These are phyloP conservation scores for Nicotiana undulata DNA, from an alignment of 257 asterid species.

Conservation along the genomic window DNA sequence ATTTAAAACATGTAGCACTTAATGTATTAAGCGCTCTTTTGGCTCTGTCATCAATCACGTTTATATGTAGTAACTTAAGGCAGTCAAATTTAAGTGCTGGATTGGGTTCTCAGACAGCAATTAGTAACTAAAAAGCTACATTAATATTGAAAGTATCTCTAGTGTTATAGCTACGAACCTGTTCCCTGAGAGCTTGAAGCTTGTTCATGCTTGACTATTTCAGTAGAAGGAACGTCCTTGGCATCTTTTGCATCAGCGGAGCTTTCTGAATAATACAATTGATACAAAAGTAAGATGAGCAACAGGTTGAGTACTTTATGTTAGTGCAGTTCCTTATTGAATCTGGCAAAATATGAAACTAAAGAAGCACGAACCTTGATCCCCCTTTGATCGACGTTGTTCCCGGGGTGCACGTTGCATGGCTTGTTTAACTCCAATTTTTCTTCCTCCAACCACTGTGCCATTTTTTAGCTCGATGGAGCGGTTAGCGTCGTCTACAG, in stretches of 20 bases:
- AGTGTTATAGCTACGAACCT: slow-evolving; percentile 35
- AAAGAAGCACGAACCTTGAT: slow-evolving; percentile 43
- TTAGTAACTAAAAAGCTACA: not conserved
- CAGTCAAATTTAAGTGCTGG: not conserved
- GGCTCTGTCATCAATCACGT: not conserved
- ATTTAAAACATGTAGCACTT: not conserved
- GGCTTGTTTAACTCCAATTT: slow-evolving; percentile 79
- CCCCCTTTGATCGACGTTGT: slow-evolving; percentile 56
- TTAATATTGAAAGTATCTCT: not conserved
- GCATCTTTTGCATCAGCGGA: slow-evolving; percentile 26
- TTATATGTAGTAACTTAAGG: too few species aligned
- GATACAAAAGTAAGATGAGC: not conserved
- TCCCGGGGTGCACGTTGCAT: slow-evolving; percentile 78
- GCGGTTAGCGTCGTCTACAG: slow-evolving; percentile 74
- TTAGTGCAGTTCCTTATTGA: not conserved
- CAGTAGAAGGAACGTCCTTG: slow-evolving; percentile 18
- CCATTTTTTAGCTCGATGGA: slow-evolving; percentile 81
- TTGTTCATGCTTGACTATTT: slow-evolving; percentile 26
- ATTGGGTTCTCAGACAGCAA: not conserved
- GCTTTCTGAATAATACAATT: slow-evolving; percentile 24
- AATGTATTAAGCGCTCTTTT: not conserved
- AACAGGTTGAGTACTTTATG: not conserved
- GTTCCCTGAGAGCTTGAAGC: slow-evolving; percentile 28
- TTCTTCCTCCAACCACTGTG: slow-evolving; percentile 67
- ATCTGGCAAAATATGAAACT: not conserved